A percentile compares a stretch with the other conserved stretches of the same genome.
These are phyloP conservation scores for Austroboletus eburneus DNA, from an alignment of 768 basidiomycete species.

Conservation along the genomic window DNA sequence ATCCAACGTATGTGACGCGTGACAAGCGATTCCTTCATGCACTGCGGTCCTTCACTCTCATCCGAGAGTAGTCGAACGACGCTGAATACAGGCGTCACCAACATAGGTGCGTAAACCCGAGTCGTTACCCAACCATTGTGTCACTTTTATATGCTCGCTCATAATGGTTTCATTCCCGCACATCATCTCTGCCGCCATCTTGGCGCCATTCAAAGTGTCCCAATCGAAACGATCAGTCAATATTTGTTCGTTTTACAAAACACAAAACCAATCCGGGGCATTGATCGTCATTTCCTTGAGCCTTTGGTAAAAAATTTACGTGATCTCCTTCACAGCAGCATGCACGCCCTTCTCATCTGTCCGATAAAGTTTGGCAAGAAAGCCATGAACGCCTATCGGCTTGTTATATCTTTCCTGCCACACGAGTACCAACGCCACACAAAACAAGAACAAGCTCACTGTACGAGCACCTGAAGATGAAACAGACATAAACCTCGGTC, in stretches of 20 bases:
- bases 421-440: too few relatives aligned
- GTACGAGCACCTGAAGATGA: slow-evolving; percentile 2
- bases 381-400: slow-evolving; percentile 6
- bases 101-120: not conserved
- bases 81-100: slow-evolving; percentile 8
- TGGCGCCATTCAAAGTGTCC: slow-evolving; percentile 58
- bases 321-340: slow-evolving; percentile 54
- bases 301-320: slow-evolving; percentile 43
- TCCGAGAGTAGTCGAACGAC: slow-evolving; percentile 20
- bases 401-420: slow-evolving; percentile 5
- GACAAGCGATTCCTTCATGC: slow-evolving; percentile 43
- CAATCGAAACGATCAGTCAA: slow-evolving; percentile 29
- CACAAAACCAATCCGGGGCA: slow-evolving; percentile 59
- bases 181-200: slow-evolving; percentile 54
- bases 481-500: not conserved
- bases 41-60: slow-evolving; percentile 11
- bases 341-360: slow-evolving; percentile 39
- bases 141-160: slow-evolving; percentile 48
- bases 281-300: slow-evolving; percentile 57
- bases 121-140: slow-evolving; percentile 47
- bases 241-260: slow-evolving; percentile 3
- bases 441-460: not conserved
- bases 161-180: slow-evolving; percentile 47
- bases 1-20: slow-evolving; percentile 56
- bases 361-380: not conserved